Conservation (phyloP, 2,329 filamentous ascomycete species). For the Xylaria sp. region DNA sequence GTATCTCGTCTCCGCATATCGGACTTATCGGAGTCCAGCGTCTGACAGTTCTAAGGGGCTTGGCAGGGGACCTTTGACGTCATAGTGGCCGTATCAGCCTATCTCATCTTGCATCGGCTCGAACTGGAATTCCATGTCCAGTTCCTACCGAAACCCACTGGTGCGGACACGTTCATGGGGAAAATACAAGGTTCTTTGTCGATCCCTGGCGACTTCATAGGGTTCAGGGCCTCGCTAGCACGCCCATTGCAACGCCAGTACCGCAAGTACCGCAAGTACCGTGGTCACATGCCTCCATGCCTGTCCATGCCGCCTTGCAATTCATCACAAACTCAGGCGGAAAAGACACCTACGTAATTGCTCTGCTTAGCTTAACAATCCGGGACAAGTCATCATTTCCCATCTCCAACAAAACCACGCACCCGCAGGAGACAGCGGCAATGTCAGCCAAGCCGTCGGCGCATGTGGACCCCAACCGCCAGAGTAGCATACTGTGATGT, state of each 20-base stretch:
- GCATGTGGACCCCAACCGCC: slow-evolving; percentile 25
- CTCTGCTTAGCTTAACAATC: slow-evolving; percentile 19
- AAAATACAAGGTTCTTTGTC: slow-evolving; percentile 29
- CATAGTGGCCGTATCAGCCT: slow-evolving; percentile 27
- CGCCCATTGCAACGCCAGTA: slow-evolving; percentile 17
- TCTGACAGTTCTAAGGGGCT: slow-evolving; percentile 11
- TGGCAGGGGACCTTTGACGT: slow-evolving; percentile 38
- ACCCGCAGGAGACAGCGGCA: slow-evolving; percentile 11
- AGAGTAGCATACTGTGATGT: slow-evolving; percentile 9
- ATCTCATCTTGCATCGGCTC: slow-evolving; percentile 29
- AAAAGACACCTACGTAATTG: slow-evolving; percentile 29
- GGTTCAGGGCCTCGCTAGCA: slow-evolving; percentile 7
- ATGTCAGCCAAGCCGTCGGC: slow-evolving; percentile 3
- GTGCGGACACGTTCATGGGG: slow-evolving; percentile 29
- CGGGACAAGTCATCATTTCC: slow-evolving; percentile 10
- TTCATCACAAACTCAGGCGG: slow-evolving; percentile 4
- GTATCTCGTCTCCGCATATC: slow-evolving; percentile 4
- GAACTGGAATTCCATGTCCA: slow-evolving; percentile 21
- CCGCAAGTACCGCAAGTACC: too few relatives aligned
- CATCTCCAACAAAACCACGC: background rate
- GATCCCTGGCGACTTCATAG: slow-evolving; percentile 29
- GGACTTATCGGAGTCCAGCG: slow-evolving; percentile 22
- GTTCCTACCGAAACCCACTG: slow-evolving; percentile 32
- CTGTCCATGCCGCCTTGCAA: slow-evolving; percentile 1
- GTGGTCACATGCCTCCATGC: slow-evolving; percentile 24